Base-by-base conservation (phyloP, 2,329 filamentous ascomycete genomes). In the Graphium sp. region DNA sequence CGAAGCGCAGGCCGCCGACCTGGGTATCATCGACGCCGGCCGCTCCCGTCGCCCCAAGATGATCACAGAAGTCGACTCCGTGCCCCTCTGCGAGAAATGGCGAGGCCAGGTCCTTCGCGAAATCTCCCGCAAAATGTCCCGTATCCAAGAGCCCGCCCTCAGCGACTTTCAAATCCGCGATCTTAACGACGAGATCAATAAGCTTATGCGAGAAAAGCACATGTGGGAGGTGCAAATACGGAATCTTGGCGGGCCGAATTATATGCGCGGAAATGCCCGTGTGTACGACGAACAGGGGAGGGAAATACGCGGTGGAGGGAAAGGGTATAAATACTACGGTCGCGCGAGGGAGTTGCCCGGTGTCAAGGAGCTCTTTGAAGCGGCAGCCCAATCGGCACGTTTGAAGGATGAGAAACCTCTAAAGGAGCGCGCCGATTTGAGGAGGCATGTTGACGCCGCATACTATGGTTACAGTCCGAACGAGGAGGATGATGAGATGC, bases 151-250 rank as follows among this genome's bases (percentile, higher is more conserved):
- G 43, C 61, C 71, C 7, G 74, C 77, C 26, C 66, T 98, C n/a
- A 83, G 74, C 54, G 89, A 98, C 62, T 95, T 80, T 60, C 89
- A 95, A 62, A 83, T 98, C 52, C 76, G 89, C 45, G 89, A 98
- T 54, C 63, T 98, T 48, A 98, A 98, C 58, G 89, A 98, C 53
- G 89, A 98, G 56, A 92, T 98, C 63, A 98, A 98, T 63, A 92
- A 93, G 58, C 67, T 93, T 36, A 94, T 98, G 82, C 75, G 84
- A 38, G 89, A 98, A 60, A 98, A 98, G 56, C 84, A 91, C 66
- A 85, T 92, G 68, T 98, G 89, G 89, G 89, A 98, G 61, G 72
- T 89, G 41, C 84, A 94, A 55, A 94, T 98, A 41, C 70, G 85
- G 33, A 91, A 92, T 44, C 52, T 95, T 15, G 89, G 89, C n/a